phyloP scores from a whole-genome alignment of 1,284 basidiomycete species.

The Boletus semigastroideus region DNA sequence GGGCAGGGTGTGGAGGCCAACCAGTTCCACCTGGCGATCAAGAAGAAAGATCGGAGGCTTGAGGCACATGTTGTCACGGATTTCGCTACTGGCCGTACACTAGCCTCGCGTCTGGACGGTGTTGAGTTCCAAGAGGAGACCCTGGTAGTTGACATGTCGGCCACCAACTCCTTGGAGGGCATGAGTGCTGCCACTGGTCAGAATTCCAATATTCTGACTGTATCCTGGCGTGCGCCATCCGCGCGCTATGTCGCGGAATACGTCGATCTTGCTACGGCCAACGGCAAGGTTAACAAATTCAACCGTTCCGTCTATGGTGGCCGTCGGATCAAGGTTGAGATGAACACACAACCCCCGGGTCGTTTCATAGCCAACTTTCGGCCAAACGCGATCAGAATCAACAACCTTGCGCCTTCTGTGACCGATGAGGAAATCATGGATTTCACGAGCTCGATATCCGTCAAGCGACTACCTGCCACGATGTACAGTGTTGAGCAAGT shows the following conservation, averaged over 20 bases:
- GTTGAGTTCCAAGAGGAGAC: constrained; percentile 42
- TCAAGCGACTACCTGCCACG: constrained; percentile 20
- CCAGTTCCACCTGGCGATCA: constrained; percentile 35
- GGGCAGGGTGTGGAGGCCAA: constrained; percentile 37
- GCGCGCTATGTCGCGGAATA: constrained; percentile 41
- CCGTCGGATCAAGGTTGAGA: constrained; percentile 42
- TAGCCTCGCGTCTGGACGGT: constrained; percentile 43
- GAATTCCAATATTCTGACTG: constrained; percentile 37
- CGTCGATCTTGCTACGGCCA: constrained; percentile 16
- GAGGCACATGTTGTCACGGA: constrained; percentile 43
- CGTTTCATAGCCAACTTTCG: constrained; percentile 20
- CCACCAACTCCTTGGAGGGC: constrained; percentile 35
- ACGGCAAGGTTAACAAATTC: constrained; percentile 31
- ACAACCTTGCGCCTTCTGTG: constrained; percentile 23
- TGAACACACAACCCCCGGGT: constrained; percentile 38
- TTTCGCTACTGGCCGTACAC: constrained; percentile 35
- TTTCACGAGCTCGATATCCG: constrained; percentile 20
- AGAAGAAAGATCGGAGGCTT: constrained; percentile 14
- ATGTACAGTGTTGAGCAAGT: constrained; percentile 8
- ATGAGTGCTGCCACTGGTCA: constrained; percentile 38
- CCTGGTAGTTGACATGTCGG: constrained; percentile 40
- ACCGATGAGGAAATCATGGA: constrained; percentile 23
- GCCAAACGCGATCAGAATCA: constrained; percentile 34
- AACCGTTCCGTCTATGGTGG: constrained; percentile 37
- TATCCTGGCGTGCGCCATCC: constrained; percentile 46